These are phyloP conservation scores for Royoungia palumana DNA, from an alignment of 768 basidiomycete species.

Conservation along the genomic window DNA sequence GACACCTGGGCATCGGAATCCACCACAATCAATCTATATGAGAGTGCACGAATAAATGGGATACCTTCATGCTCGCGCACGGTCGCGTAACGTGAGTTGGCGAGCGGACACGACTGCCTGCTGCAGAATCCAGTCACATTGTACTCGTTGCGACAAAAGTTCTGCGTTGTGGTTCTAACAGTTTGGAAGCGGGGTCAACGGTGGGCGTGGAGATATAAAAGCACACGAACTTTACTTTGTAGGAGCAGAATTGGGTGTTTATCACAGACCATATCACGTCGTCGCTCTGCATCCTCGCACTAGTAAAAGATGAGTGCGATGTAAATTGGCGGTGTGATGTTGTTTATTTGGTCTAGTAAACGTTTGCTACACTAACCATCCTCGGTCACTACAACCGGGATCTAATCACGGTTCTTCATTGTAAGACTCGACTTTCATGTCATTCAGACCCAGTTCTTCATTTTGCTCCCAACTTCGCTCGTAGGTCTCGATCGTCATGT, in stretches of 20 bases:
- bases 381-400: too few relatives aligned
- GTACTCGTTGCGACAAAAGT: constrained; percentile 98
- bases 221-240: constrained; percentile 92
- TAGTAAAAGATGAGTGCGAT: too few relatives aligned
- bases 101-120: constrained; percentile 94
- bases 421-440: constrained; percentile 68
- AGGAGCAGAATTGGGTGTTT: constrained; percentile 94
- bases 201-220: neutral
- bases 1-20: constrained; percentile 41
- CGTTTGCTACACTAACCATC: too few relatives aligned
- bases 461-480: constrained; percentile 88
- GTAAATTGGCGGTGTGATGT: too few relatives aligned
- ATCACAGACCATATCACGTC: constrained; percentile 98
- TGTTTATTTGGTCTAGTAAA: too few relatives aligned
- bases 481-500: constrained; percentile 81
- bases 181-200: neutral
- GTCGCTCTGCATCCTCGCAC: constrained; percentile 76
- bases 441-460: constrained; percentile 90
- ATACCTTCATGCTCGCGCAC: constrained; percentile 92
- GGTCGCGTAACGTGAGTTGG: constrained; percentile 97
- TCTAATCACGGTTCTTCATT: too few relatives aligned
- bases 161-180: constrained; percentile 85
- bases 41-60: neutral
- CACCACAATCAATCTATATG: neutral
- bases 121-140: constrained; percentile 96